phyloP scores from a whole-genome alignment of 345 rosid species.

The Aquilaria yunnanensis region DNA sequence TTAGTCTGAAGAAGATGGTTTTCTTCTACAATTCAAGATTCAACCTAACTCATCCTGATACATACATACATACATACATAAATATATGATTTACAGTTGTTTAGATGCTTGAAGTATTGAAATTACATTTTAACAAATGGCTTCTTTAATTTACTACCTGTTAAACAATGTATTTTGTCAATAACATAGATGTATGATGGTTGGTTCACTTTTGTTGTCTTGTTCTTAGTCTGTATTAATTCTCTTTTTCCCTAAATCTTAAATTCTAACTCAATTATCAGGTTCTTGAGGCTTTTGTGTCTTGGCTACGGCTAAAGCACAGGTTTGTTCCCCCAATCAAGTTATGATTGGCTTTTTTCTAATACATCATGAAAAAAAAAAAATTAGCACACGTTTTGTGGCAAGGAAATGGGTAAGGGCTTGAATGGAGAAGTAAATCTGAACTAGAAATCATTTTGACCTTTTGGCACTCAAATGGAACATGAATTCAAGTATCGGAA shows the following conservation, averaged over 20 bases:
- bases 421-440: background rate
- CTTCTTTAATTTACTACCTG: background rate
- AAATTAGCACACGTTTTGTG: too few species aligned
- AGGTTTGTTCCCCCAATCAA: slow-evolving; percentile 40
- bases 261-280: slow-evolving; percentile 27
- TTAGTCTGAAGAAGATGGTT: too few species aligned
- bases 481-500: background rate
- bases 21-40: too few species aligned
- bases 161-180: background rate
- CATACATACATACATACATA: too few species aligned
- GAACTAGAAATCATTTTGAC: background rate
- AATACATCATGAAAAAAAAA: background rate
- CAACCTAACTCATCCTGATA: too few species aligned
- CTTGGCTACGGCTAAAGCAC: slow-evolving; percentile 93
- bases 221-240: too few species aligned
- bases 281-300: slow-evolving; percentile 99
- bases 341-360: background rate
- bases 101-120: too few species aligned
- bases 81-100: too few species aligned
- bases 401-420: too few species aligned
- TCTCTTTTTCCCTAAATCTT: background rate
- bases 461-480: background rate
- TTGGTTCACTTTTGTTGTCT: slow-evolving; percentile 12
- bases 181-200: background rate
- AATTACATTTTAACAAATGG: slow-evolving; percentile 3